These are phyloP conservation scores for Cryptosporidium canis DNA, from an alignment of 169 alveolate species.

Conservation along the genomic window DNA sequence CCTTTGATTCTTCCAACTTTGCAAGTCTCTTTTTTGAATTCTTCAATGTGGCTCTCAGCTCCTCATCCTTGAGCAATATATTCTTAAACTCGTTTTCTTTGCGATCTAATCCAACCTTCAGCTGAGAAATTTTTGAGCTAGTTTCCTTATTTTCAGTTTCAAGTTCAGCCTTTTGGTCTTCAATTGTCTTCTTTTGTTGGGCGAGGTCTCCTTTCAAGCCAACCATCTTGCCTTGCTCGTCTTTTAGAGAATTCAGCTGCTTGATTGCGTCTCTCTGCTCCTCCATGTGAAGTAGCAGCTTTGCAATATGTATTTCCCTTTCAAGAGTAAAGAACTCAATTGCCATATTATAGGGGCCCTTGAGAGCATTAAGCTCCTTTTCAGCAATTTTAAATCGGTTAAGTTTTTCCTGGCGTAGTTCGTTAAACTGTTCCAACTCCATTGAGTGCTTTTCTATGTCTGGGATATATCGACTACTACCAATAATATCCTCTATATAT, in stretches of 20 bases:
- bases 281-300: conserved; percentile 74
- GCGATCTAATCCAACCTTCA: conserved; percentile 75
- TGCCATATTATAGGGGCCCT: conserved; percentile 82
- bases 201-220: conserved; percentile 75
- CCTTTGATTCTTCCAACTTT: conserved; percentile 23
- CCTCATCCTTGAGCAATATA: conserved; percentile 81
- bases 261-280: conserved; percentile 73
- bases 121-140: conserved; percentile 48
- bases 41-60: conserved; percentile 80
- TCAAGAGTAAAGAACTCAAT: conserved; percentile 80
- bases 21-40: conserved; percentile 80
- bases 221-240: conserved; percentile 72
- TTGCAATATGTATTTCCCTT: conserved; percentile 74
- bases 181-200: conserved; percentile 77
- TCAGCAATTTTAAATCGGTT: conserved; percentile 84
- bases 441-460: conserved; percentile 80
- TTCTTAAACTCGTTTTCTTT: conserved; percentile 79
- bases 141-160: conserved; percentile 79
- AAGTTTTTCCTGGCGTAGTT: conserved; percentile 81
- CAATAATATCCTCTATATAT: conserved; percentile 96
- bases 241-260: conserved; percentile 67
- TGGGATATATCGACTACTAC: conserved; percentile 82
- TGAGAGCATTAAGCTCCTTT: conserved; percentile 84
- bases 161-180: conserved; percentile 73
- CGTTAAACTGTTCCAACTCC: conserved; percentile 81